Percentiles rank a stretch among this genome's conserved stretches.
These are phyloP conservation scores for Sabuloglossum arenarium DNA, from an alignment of 495 filamentous ascomycete species.

Conservation along the genomic window DNA sequence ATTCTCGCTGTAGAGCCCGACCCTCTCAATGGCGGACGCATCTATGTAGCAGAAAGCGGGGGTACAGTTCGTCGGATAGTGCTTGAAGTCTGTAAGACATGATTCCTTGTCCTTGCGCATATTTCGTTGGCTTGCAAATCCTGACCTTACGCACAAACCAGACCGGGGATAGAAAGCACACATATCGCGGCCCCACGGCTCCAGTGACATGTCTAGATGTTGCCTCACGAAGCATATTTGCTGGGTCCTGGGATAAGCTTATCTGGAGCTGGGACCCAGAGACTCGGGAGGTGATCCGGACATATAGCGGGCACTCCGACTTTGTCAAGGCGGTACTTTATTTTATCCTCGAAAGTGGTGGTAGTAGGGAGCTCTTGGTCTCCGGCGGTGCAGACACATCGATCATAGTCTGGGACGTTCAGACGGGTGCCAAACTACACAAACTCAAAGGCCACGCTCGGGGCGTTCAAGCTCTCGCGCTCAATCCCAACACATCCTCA, in stretches of 20 bases:
- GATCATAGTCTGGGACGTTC: constrained; percentile 64
- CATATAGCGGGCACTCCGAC: constrained; percentile 64
- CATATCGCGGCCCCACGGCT: constrained; percentile 54
- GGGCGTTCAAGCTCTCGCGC: constrained; percentile 48
- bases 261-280: constrained; percentile 63
- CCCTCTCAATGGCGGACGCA: constrained; percentile 33
- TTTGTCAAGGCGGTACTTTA: constrained; percentile 64
- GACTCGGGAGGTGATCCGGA: constrained; percentile 27
- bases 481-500: no score
- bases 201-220: constrained; percentile 63
- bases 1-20: constrained; percentile 58
- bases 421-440: constrained; percentile 43
- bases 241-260: constrained; percentile 82
- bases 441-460: constrained; percentile 61
- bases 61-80: constrained; percentile 44
- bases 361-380: constrained; percentile 40
- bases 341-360: constrained; percentile 3
- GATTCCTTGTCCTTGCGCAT: constrained; percentile 14
- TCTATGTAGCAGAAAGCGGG: constrained; percentile 69
- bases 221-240: constrained; percentile 47
- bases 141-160: no score
- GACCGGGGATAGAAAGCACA: constrained; percentile 15
- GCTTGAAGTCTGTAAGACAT: constrained; percentile 47
- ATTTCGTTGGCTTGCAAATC: not conserved
- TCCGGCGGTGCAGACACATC: constrained; percentile 74